Evolutionary conservation across 2,329 filamentous ascomycete species (phyloP), one percentile per base, ranked within the genome.

Genomic region (Colletotrichum sp.): DNA sequence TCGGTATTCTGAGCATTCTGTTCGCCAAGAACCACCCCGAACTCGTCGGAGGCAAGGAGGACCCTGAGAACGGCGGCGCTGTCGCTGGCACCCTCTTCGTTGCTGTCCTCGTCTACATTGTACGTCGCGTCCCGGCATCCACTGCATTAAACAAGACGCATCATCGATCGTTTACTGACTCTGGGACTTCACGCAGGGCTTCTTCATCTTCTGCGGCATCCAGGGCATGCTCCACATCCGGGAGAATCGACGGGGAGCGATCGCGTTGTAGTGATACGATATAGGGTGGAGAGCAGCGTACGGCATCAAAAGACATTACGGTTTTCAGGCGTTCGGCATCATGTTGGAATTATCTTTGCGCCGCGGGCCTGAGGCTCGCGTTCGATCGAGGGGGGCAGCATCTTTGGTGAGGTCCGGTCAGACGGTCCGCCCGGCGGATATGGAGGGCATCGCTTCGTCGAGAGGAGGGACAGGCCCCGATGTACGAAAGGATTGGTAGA

Each of bases 181-280:
- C 6, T n/a, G 3, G 5, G 8, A 4, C 30, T 4, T 27, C 3
- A 6, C 5, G 11, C 25, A 98, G 96, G 93, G 90, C 22, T 99
- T 99, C 89, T 91, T 98, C 72, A 90, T 98, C 67, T 98, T 98
- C 87, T 99, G 96, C 86, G 95, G 94, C 74, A 92, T 96, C 79
- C 96, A 99, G 85, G 96, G 96, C 78, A 92, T 94, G 82, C 90
- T 98, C 77, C 96, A 99, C 86, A 87, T 95, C 81, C 93, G 95
- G 85, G 94, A 96, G 85, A 95, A 92, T 86, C 91, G 95, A 85
- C 90, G 94, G 83, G 96, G 96, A 78, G 94, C 95, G 77, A 98
- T 98, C 87, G 92, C 94, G 76, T 88, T 98, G 83, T 90, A 85
- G 85, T 75, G 70, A 78, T 71, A 69, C 13, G n/a, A 19, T 27